phyloP scores from a whole-genome alignment of 2,329 filamentous ascomycete species.

The Periglandula ipomoeae region DNA sequence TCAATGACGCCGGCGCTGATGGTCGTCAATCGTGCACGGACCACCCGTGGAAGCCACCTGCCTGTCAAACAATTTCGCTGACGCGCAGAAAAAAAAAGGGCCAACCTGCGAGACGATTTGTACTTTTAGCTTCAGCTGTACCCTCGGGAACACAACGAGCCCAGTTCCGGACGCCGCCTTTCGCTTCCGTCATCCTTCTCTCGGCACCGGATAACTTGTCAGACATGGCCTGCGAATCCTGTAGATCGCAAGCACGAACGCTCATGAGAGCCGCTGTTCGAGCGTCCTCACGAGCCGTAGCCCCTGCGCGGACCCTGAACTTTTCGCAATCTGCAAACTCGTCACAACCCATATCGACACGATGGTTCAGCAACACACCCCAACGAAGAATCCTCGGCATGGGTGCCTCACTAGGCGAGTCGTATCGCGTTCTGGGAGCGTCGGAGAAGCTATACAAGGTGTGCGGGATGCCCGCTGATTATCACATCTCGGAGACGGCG shows the following conservation, averaged over 20 bases:
- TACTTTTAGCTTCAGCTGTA: not conserved
- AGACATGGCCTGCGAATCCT: slow-evolving; percentile 39
- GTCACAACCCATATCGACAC: slow-evolving; percentile 10
- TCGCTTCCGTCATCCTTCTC: not conserved
- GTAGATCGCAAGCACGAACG: slow-evolving; percentile 33
- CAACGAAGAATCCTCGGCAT: slow-evolving; percentile 24
- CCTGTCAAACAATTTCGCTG: not conserved
- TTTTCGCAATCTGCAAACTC: not conserved
- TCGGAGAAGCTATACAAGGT: slow-evolving; percentile 72
- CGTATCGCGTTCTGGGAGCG: slow-evolving; percentile 69
- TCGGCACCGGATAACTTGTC: slow-evolving; percentile 7
- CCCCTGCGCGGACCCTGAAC: slow-evolving; percentile 14
- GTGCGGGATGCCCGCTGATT: slow-evolving; percentile 65
- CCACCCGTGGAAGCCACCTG: not conserved
- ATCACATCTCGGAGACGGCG: slow-evolving; percentile 60
- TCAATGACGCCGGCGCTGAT: not conserved
- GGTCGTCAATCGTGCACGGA: slow-evolving; percentile 1
- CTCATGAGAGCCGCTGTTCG: slow-evolving; percentile 26
- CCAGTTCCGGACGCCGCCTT: not conserved
- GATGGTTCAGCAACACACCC: slow-evolving; percentile 29
- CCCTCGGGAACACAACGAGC: not conserved
- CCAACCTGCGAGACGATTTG: not conserved
- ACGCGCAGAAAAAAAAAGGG: not conserved
- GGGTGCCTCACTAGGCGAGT: slow-evolving; percentile 25
- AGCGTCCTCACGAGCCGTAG: slow-evolving; percentile 14